Evolutionary conservation across 805 yeast genomes (phyloP), one percentile per base, ranked within the genome.

Genomic region (Saccharomycopsis fermentans): DNA sequence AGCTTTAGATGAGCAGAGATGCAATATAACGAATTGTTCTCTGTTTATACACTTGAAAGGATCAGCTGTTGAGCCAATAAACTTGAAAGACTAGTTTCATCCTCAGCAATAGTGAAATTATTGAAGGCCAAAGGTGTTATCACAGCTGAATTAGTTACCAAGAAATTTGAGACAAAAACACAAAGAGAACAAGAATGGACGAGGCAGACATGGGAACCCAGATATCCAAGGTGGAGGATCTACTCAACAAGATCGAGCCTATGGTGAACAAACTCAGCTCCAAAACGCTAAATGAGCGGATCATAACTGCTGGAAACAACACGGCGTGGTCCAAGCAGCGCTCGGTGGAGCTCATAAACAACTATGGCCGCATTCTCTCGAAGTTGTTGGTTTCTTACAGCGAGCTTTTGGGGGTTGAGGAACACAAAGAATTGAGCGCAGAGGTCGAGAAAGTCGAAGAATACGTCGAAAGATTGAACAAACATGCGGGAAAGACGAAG

Each of bases 361-460:
- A 55, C 21, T 57, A 59, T 29, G 40, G 54, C 2, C n/a, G 27
- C 32, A 32, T 57, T 19, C 36, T 59, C 6, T 14, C 36, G 9
- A 16, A 50, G 14, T 32, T 59, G 17, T 39, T 59, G 8, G 56
- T 19, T 0, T 27, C 40, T 3, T 59, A 59, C 47, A 34, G 55
- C 16, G 40, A 37, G 36, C 32, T 59, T 36, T 17, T 56, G 4
- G 62, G 62, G 16, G 59, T 43, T 14, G 50, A 43, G 24, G 24
- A 43, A 11, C 24, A 43, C n/a, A 59, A 69, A 16, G 61, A 72
- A 51, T 67, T 67, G 62, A 70, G 72, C 59, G 60, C 76, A 0
- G 65, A 64, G 19, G 75, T 75, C 17, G 74, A 73, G 57, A 63
- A 67, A 12, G 68, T 71, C 6, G 52, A 59, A 19, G 54, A 57